These are phyloP conservation scores for Rosa lucieae DNA, from an alignment of 306 rosid genomes.

Conservation along the genomic window DNA sequence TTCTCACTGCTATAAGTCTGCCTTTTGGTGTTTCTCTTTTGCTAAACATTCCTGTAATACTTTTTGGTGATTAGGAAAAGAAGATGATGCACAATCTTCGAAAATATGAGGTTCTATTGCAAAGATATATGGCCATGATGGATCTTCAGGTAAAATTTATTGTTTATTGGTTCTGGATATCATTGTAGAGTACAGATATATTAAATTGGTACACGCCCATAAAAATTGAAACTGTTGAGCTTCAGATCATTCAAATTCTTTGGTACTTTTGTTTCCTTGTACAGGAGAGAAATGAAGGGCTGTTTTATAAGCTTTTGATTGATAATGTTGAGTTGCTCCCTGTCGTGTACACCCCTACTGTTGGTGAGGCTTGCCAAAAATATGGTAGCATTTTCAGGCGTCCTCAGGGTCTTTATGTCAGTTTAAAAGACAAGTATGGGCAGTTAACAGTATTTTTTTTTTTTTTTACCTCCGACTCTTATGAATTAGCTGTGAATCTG, in stretches of 20 bases:
- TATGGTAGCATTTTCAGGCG: slow-evolving; percentile 90
- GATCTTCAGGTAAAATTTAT: slow-evolving; percentile 79
- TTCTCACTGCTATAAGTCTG: not conserved
- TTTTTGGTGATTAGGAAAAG: slow-evolving; percentile 58
- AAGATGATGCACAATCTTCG: slow-evolving; percentile 85
- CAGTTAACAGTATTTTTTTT: not conserved
- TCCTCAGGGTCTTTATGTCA: slow-evolving; percentile 92
- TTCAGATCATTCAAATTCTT: slow-evolving; percentile 12
- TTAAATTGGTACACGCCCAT: not conserved
- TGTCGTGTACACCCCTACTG: slow-evolving; percentile 91
- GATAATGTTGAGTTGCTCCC: slow-evolving; percentile 92
- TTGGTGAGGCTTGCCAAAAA: slow-evolving; percentile 98
- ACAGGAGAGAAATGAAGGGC: slow-evolving; percentile 91
- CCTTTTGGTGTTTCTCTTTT: not conserved
- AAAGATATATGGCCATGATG: slow-evolving; percentile 87
- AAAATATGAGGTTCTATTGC: slow-evolving; percentile 87
- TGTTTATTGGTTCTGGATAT: not conserved
- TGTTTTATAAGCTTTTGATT: slow-evolving; percentile 88
- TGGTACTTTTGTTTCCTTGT: slow-evolving; percentile 20
- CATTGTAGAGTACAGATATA: not conserved
- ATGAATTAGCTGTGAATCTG: slow-evolving; percentile 16
- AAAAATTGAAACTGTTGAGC: not conserved
- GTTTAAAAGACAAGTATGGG: slow-evolving; percentile 84
- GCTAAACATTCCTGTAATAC: slow-evolving; percentile 11
- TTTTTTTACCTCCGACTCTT: not conserved